Conservation (phyloP, 495 filamentous ascomycete species). For the Talaromyces ruber region DNA sequence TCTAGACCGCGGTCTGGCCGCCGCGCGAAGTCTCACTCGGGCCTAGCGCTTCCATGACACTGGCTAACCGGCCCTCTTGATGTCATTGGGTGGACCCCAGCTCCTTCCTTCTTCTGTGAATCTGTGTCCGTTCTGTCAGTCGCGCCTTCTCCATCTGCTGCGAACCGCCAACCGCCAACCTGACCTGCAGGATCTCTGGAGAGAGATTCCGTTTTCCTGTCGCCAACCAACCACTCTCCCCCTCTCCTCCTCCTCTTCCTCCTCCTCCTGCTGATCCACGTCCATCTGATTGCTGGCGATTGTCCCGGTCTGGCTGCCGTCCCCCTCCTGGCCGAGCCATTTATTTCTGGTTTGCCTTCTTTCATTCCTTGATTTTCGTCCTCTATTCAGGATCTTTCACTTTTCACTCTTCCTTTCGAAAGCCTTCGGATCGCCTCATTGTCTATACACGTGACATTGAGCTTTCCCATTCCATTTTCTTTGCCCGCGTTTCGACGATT, state of each 20-base stretch:
- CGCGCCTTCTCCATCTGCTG: neutral
- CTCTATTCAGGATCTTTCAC: neutral
- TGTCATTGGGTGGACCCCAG: neutral
- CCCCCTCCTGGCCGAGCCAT: neutral
- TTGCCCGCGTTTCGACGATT: neutral
- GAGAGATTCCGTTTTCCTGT: neutral
- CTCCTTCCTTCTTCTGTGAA: neutral
- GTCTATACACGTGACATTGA: constrained; percentile 3
- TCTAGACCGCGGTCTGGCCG: neutral
- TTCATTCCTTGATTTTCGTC: neutral
- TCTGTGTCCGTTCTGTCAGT: neutral
- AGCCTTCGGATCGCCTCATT: neutral
- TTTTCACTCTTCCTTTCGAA: neutral
- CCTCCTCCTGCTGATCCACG: too few relatives aligned
- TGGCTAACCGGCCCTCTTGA: neutral
- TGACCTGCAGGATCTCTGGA: too few relatives aligned
- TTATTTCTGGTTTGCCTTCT: neutral
- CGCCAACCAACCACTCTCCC: neutral
- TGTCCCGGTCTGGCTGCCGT: neutral
- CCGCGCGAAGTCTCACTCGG: neutral
- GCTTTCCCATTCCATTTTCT: neutral
- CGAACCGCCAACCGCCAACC: neutral
- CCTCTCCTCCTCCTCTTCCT: too few relatives aligned
- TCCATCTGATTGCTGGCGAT: neutral
- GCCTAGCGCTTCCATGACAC: neutral